A percentile compares a stretch with the other conserved stretches of the same genome.
phyloP scores from a whole-genome alignment of 2,329 filamentous ascomycete species.

The Colletotrichum abscissum region DNA sequence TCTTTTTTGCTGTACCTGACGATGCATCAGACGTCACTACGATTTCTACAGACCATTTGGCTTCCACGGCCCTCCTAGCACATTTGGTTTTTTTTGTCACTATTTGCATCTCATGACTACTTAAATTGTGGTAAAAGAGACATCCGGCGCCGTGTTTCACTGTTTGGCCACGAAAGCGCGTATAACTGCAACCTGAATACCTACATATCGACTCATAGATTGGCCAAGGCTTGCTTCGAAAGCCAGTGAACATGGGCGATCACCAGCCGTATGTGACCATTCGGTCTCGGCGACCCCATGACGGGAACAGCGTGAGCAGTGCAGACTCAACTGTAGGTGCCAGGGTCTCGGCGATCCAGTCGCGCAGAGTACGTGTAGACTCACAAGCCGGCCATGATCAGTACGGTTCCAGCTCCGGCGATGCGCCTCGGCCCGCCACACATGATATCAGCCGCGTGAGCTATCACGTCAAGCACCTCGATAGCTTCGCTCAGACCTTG shows the following conservation, averaged over 20 bases:
- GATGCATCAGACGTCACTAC: conserved; percentile 12
- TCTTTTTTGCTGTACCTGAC: neutral
- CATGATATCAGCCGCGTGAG: conserved; percentile 69
- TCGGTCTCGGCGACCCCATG: conserved; percentile 59
- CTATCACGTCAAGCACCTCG: conserved; percentile 68
- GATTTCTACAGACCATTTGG: conserved; percentile 14
- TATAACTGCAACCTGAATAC: neutral
- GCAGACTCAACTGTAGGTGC: conserved; percentile 61
- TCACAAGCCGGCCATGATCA: conserved; percentile 41
- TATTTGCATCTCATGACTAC: conserved; percentile 1
- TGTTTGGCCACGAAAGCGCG: neutral
- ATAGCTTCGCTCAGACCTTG: conserved; percentile 64
- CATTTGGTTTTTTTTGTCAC: neutral
- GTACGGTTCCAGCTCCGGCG: conserved; percentile 57
- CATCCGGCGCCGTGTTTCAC: neutral
- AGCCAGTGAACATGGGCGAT: conserved; percentile 10
- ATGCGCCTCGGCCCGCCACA: conserved; percentile 56
- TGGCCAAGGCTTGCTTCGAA: neutral
- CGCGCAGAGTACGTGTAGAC: conserved; percentile 29
- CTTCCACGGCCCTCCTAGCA: conserved; percentile 20
- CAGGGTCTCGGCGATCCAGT: conserved; percentile 16
- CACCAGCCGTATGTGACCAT: conserved; percentile 64
- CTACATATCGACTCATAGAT: neutral
- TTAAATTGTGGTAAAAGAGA: neutral
- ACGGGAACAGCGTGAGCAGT: conserved; percentile 58